A percentile compares a stretch with the other conserved stretches of the same genome.
These are phyloP conservation scores for Mycogone perniciosa DNA, from an alignment of 2,329 filamentous ascomycete genomes.

Conservation along the genomic window DNA sequence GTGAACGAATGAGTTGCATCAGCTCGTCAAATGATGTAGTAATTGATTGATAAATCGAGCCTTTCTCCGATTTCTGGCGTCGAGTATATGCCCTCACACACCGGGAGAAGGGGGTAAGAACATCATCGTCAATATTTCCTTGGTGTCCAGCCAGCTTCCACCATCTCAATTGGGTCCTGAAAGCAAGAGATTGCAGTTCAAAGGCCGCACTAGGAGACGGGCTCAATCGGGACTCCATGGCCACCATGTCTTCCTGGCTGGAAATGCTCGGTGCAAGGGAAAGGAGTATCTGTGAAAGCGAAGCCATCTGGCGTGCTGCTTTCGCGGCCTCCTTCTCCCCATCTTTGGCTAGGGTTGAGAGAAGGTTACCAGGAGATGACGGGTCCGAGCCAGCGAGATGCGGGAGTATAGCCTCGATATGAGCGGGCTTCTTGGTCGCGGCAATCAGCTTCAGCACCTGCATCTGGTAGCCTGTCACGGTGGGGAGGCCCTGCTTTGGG, in stretches of 20 bases:
- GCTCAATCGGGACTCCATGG: conserved; percentile 47
- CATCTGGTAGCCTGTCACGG: conserved; percentile 59
- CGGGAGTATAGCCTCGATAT: conserved; percentile 52
- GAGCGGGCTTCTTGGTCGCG: conserved; percentile 50
- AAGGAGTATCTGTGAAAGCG: conserved; percentile 57
- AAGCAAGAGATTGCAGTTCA: conserved; percentile 56
- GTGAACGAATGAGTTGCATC: conserved; percentile 26
- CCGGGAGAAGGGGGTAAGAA: conserved; percentile 58
- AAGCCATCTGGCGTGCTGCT: conserved; percentile 58
- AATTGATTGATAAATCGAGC: conserved; percentile 32
- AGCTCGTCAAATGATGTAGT: conserved; percentile 26
- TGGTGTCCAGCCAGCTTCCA: conserved; percentile 58
- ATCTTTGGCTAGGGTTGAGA: conserved; percentile 41
- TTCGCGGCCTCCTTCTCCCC: conserved; percentile 47
- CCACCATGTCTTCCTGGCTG: conserved; percentile 51
- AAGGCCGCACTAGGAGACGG: conserved; percentile 53
- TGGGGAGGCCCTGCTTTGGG: conserved; percentile 38
- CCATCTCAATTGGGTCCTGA: conserved; percentile 56
- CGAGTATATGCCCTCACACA: conserved; percentile 57
- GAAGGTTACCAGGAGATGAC: conserved; percentile 53
- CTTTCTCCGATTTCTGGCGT: conserved; percentile 36
- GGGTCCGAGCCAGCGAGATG: conserved; percentile 46
- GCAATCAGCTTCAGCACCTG: conserved; percentile 59
- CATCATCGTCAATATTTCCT: conserved; percentile 55
- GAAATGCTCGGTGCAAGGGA: conserved; percentile 63